Percentiles rank a stretch among this genome's conserved stretches.
Evolutionary conservation across 2,329 filamentous ascomycete species (phyloP).

Genomic region (Colletotrichum tofieldiae): DNA sequence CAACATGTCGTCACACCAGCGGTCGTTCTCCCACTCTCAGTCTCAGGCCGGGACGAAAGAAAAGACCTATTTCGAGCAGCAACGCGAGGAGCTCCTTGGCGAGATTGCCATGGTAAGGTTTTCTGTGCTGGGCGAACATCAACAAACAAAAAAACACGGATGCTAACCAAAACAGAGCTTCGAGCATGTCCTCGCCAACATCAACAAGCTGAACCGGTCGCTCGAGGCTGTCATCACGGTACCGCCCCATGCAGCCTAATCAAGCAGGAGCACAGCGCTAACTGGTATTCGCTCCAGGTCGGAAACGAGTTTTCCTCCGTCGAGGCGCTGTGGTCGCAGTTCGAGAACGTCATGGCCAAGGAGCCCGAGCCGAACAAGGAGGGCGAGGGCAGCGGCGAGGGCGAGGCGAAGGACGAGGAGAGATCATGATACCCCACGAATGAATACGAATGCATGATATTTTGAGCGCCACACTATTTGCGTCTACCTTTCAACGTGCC

Average conservation of each 20-base stretch:
- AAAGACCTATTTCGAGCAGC: constrained; percentile 82
- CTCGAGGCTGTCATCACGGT: constrained; percentile 93
- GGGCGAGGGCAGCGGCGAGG: constrained; percentile 46
- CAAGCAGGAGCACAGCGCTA: neutral
- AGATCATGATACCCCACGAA: constrained; percentile 43
- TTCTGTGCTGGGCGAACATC: neutral
- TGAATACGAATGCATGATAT: constrained; percentile 5
- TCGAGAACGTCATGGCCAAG: constrained; percentile 95
- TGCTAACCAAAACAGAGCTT: constrained; percentile 68
- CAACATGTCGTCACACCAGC: constrained; percentile 43
- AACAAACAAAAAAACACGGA: constrained; percentile 56
- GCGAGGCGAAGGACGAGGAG: constrained; percentile 49
- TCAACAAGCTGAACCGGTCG: constrained; percentile 94
- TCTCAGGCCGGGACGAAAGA: constrained; percentile 49
- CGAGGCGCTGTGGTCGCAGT: constrained; percentile 96
- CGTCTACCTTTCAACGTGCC: neutral
- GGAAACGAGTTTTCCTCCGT: constrained; percentile 98
- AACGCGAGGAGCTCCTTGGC: constrained; percentile 78
- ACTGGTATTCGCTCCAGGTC: constrained; percentile 66
- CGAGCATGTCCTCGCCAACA: constrained; percentile 93
- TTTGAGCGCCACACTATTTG: neutral
- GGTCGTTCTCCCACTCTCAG: constrained; percentile 41
- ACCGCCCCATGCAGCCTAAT: constrained; percentile 35
- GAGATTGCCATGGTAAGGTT: constrained; percentile 79
- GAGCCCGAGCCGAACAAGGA: constrained; percentile 60